Percentiles rank a stretch among this genome's conserved stretches.
Conservation (phyloP, 169 alveolate genomes). For the Cyclospora cayetanensis region DNA sequence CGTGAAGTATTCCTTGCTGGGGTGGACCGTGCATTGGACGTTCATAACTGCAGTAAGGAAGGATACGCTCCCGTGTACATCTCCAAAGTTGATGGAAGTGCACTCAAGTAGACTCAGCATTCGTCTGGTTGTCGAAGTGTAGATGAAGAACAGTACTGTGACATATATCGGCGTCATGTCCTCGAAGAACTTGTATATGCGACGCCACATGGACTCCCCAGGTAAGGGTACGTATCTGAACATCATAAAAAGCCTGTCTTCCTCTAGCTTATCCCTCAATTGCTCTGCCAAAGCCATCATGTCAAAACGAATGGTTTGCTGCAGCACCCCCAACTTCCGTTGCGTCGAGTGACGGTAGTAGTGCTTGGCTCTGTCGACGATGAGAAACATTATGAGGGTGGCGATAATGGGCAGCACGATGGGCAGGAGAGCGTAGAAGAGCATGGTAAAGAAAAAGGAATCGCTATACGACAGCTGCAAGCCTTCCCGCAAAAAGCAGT, state of each 20-base stretch:
- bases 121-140: slow-evolving; percentile 81
- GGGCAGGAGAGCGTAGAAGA: slow-evolving; percentile 79
- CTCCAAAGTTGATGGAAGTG: slow-evolving; percentile 77
- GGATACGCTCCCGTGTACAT: slow-evolving; percentile 72
- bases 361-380: slow-evolving; percentile 72
- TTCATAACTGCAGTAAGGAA: slow-evolving; percentile 83
- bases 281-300: slow-evolving; percentile 73
- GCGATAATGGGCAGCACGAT: slow-evolving; percentile 77
- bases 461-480: slow-evolving; percentile 77
- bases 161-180: slow-evolving; percentile 88
- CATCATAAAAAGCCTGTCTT: slow-evolving; percentile 83
- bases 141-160: slow-evolving; percentile 83
- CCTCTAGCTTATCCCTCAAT: slow-evolving; percentile 77
- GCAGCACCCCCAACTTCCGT: slow-evolving; percentile 70
- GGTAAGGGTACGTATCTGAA: slow-evolving; percentile 81
- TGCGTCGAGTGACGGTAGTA: slow-evolving; percentile 59
- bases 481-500: slow-evolving; percentile 79
- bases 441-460: slow-evolving; percentile 80
- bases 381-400: slow-evolving; percentile 77
- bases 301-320: slow-evolving; percentile 76
- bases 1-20: slow-evolving; percentile 76
- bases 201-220: slow-evolving; percentile 76
- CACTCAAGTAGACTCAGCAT: slow-evolving; percentile 86
- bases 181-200: slow-evolving; percentile 79
- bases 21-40: slow-evolving; percentile 80